Evolutionary conservation across 2,329 filamentous ascomycete genomes (phyloP), one percentile per base, ranked within the genome.

Genomic region (Pseudophaeomoniella oleicola): DNA sequence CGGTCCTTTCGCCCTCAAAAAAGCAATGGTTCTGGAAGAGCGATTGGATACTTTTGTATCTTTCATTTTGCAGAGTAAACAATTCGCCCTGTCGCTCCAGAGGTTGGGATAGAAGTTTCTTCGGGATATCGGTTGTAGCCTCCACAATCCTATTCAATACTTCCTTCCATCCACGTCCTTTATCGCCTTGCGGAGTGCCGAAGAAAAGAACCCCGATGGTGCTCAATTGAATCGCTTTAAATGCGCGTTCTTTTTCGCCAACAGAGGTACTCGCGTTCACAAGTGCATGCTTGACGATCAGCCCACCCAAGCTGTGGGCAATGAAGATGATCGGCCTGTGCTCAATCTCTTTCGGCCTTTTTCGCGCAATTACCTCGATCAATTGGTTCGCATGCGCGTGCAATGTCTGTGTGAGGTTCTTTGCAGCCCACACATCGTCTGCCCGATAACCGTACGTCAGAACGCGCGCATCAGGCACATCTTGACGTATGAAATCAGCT

Each of bases 331-430:
- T 17, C 13, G 42, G 42, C 10, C 30, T n/a, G 33, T 55, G 51
- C 16, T 42, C 33, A 5, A 48, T 49, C 36, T 59, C 57, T n/a
- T n/a, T n/a, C n/a, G n/a, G n/a, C n/a, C n/a, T n/a, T n/a, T n/a
- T n/a, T n/a, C n/a, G n/a, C n/a, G n/a, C n/a, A n/a, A n/a, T n/a
- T n/a, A n/a, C n/a, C n/a, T n/a, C n/a, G n/a, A n/a, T n/a, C n/a
- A n/a, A n/a, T n/a, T n/a, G n/a, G n/a, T n/a, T n/a, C n/a, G n/a
- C n/a, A n/a, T n/a, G n/a, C n/a, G n/a, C n/a, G n/a, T n/a, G n/a
- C 4, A 62, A 41, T 3, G 42, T 47, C 4, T 52, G 41, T 5
- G 61, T 42, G 17, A 62, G 50, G 37, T 59, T 49, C 43, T 48
- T 45, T 0, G 55, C 52, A 29, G 55, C 50, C 37, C 58, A 52